Percentiles rank a stretch among this genome's conserved stretches.
phyloP scores from a whole-genome alignment of 495 filamentous ascomycete species.

The Aspergillus conjunctus region DNA sequence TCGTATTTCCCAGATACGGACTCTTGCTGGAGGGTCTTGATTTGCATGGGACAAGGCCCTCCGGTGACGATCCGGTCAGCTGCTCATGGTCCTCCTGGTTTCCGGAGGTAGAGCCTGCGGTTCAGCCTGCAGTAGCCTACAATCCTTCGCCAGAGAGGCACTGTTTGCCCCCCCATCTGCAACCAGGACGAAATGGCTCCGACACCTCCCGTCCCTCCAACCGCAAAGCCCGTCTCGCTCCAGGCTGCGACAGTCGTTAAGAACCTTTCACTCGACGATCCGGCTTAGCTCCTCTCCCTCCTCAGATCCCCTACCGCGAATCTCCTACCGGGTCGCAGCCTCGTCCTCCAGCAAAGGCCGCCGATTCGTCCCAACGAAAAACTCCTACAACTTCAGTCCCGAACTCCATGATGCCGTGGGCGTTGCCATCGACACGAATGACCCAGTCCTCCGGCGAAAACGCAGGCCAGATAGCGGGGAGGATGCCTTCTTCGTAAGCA shows the following conservation, averaged over 20 bases:
- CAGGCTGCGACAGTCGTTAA: constrained; percentile 5
- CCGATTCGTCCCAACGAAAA: constrained; percentile 66
- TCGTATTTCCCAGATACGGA: neutral
- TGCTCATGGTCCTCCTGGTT: constrained; percentile 37
- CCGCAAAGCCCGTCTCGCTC: constrained; percentile 10
- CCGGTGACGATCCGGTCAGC: constrained; percentile 17
- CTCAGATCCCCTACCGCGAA: constrained; percentile 22
- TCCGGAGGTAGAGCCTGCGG: constrained; percentile 42
- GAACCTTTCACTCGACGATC: constrained; percentile 37
- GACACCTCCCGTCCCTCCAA: constrained; percentile 11
- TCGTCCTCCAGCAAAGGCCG: constrained; percentile 76
- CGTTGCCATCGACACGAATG: constrained; percentile 48
- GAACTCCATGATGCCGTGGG: constrained; percentile 54
- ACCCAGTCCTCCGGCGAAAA: constrained; percentile 33
- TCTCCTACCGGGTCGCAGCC: constrained; percentile 54
- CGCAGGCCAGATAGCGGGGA: constrained; percentile 78
- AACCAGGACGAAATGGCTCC: constrained; percentile 15
- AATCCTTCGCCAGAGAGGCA: constrained; percentile 31
- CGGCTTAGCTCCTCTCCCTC: constrained; percentile 20
- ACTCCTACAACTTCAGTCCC: constrained; percentile 77
- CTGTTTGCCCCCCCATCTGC: constrained; percentile 19
- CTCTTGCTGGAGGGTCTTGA: constrained; percentile 22
- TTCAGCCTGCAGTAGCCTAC: constrained; percentile 43
- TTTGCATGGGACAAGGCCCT: constrained; percentile 18
- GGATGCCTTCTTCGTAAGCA: constrained; percentile 93